These are phyloP conservation scores for Fraxinus quadrangulata DNA, from an alignment of 257 asterid genomes.

Conservation along the genomic window DNA sequence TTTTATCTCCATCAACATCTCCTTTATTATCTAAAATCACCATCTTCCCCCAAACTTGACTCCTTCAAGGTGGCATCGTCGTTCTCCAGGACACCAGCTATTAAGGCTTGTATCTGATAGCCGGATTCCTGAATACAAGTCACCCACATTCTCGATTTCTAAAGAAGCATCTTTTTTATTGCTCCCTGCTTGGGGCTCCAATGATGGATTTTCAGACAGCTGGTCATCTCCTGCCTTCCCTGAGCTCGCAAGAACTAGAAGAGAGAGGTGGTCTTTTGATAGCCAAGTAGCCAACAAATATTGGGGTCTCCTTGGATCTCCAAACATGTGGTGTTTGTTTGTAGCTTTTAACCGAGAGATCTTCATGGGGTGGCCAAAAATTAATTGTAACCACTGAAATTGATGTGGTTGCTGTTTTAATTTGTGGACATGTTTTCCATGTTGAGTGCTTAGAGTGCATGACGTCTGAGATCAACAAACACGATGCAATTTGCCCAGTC, in stretches of 20 bases:
- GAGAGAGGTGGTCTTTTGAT: constrained; percentile 84
- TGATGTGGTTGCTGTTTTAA: constrained; percentile 80
- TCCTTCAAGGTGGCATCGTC: constrained; percentile 71
- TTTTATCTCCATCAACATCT: constrained; percentile 63
- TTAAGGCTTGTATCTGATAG: constrained; percentile 73
- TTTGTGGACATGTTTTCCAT: constrained; percentile 88
- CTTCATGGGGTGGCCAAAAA: constrained; percentile 67
- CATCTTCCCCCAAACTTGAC: constrained; percentile 63
- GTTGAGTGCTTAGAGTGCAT: constrained; percentile 89
- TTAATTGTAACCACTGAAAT: constrained; percentile 64
- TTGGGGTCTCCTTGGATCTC: constrained; percentile 53
- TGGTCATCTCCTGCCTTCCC: constrained; percentile 82
- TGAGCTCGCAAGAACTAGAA: constrained; percentile 59
- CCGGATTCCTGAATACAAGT: constrained; percentile 60
- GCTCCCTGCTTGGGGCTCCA: constrained; percentile 73
- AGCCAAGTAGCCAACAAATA: constrained; percentile 62
- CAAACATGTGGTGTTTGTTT: constrained; percentile 85
- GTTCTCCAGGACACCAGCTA: constrained; percentile 65
- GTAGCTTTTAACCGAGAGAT: constrained; percentile 65
- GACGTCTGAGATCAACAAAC: constrained; percentile 80
- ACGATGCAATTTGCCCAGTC: constrained; percentile 84
- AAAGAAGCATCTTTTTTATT: constrained; percentile 61
- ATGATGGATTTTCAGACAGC: constrained; percentile 77
- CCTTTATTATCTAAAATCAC: constrained; percentile 67
- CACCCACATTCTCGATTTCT: constrained; percentile 71